phyloP scores from a whole-genome alignment of 805 yeast genomes.

The Candida dajiaensis region DNA sequence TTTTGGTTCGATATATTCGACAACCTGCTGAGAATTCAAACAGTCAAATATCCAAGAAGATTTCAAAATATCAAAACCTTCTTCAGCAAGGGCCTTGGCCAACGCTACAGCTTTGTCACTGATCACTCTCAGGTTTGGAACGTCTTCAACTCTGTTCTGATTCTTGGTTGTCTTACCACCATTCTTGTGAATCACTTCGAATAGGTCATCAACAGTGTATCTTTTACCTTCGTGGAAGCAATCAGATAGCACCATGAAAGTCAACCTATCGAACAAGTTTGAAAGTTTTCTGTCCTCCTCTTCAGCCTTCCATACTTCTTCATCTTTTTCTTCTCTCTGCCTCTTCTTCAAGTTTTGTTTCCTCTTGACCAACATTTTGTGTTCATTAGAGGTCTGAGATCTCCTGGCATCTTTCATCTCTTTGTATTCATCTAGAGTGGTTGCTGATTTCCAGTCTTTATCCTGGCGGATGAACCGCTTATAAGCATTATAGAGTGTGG shows the following conservation, averaged over 20 bases:
- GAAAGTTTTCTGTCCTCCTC: conserved; percentile 10
- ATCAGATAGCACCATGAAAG: conserved; percentile 53
- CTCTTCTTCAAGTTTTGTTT: conserved; percentile 16
- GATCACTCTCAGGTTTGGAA: conserved; percentile 25
- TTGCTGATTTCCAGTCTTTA: conserved; percentile 50
- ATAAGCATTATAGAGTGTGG: conserved; percentile 74
- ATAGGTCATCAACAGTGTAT: conserved; percentile 31
- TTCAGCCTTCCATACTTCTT: conserved; percentile 17
- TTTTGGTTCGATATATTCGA: conserved; percentile 50
- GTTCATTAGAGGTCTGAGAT: conserved; percentile 17
- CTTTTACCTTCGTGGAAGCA: conserved; percentile 23
- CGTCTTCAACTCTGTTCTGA: conserved; percentile 17
- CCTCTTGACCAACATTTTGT: conserved; percentile 24
- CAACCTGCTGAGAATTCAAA: conserved; percentile 31
- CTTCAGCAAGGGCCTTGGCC: conserved; percentile 31
- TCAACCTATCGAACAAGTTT: conserved; percentile 37
- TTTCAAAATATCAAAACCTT: conserved; percentile 54
- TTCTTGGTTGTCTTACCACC: conserved; percentile 46
- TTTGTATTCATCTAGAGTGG: conserved; percentile 49
- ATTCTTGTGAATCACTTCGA: conserved; percentile 32
- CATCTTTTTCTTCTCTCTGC: conserved; percentile 15
- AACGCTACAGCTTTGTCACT: conserved; percentile 35
- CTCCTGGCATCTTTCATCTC: conserved; percentile 25
- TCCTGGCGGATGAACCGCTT: conserved; percentile 65
- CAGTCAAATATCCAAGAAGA: conserved; percentile 77